phyloP scores from a whole-genome alignment of 176 grass and related monocot genomes.

The Carex parvula region DNA sequence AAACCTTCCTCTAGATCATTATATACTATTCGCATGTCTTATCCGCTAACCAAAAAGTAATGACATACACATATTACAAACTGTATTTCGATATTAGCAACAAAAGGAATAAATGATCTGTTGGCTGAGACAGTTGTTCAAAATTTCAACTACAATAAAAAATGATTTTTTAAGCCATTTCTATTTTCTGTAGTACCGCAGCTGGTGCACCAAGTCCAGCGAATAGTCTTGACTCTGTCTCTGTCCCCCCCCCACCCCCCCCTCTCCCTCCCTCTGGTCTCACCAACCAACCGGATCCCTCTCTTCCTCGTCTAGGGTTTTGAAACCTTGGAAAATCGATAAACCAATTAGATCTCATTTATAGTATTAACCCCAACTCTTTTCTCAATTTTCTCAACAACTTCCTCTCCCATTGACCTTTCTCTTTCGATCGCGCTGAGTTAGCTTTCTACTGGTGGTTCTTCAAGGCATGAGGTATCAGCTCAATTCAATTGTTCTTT shows the following conservation, averaged over 20 bases:
- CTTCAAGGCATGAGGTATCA: constrained; percentile 19
- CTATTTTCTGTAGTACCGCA: background rate
- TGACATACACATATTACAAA: no score
- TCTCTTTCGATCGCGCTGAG: background rate
- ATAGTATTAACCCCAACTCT: background rate
- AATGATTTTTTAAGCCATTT: background rate
- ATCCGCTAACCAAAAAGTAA: no score
- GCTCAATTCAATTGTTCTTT: constrained; percentile 13
- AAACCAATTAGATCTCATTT: constrained; percentile 11
- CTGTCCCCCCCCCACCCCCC: background rate
- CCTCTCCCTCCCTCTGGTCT: background rate
- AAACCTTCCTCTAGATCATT: no score
- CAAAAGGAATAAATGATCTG: no score
- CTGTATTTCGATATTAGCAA: no score
- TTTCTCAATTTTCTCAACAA: background rate
- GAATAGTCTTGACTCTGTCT: background rate
- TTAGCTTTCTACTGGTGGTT: background rate
- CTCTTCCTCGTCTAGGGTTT: constrained; percentile 29
- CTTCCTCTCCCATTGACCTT: background rate
- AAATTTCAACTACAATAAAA: no score
- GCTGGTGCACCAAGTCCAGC: background rate
- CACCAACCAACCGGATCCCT: constrained; percentile 27
- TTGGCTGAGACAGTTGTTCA: no score
- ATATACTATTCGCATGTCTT: no score
- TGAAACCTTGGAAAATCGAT: constrained; percentile 16